These are phyloP conservation scores for Verbascum thapsus DNA, from an alignment of 257 asterid genomes.

Conservation along the genomic window DNA sequence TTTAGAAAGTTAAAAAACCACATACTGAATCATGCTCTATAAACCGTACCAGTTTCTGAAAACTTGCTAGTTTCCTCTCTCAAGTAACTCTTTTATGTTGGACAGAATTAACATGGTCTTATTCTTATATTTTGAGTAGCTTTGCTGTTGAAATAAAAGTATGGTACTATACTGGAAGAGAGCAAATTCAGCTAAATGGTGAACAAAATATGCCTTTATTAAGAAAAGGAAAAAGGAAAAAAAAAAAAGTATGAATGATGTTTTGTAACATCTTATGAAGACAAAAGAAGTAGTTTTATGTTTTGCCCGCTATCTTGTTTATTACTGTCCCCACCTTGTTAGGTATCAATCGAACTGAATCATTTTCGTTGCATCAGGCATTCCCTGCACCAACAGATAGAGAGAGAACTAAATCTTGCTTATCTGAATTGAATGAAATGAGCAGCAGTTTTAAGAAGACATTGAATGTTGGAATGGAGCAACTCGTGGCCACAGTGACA, in stretches of 20 bases:
- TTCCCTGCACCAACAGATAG: slow-evolving; percentile 82
- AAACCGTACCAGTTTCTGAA: background rate
- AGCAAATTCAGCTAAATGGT: too few relatives aligned
- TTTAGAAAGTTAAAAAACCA: background rate
- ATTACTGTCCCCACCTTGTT: background rate
- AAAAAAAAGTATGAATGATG: background rate
- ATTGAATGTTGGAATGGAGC: slow-evolving; percentile 74
- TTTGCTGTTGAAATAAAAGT: background rate
- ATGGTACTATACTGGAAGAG: slow-evolving; percentile 5
- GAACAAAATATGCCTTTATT: too few relatives aligned
- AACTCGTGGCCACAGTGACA: slow-evolving; percentile 70
- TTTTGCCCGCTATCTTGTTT: slow-evolving; percentile 16
- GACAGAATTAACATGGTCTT: background rate
- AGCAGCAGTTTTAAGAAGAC: slow-evolving; percentile 81
- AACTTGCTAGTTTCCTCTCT: background rate
- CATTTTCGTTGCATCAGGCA: slow-evolving; percentile 45
- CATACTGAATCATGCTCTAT: background rate
- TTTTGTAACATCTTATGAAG: slow-evolving; percentile 6
- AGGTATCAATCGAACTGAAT: slow-evolving; percentile 12
- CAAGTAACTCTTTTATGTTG: background rate
- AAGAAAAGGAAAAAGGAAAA: too few relatives aligned
- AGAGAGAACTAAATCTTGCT: slow-evolving; percentile 84
- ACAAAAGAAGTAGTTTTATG: background rate
- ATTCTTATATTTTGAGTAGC: slow-evolving; percentile 7
- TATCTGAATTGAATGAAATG: slow-evolving; percentile 84